Conservation (phyloP, 352 stramenopile species). For the Phytophthora rubi region DNA sequence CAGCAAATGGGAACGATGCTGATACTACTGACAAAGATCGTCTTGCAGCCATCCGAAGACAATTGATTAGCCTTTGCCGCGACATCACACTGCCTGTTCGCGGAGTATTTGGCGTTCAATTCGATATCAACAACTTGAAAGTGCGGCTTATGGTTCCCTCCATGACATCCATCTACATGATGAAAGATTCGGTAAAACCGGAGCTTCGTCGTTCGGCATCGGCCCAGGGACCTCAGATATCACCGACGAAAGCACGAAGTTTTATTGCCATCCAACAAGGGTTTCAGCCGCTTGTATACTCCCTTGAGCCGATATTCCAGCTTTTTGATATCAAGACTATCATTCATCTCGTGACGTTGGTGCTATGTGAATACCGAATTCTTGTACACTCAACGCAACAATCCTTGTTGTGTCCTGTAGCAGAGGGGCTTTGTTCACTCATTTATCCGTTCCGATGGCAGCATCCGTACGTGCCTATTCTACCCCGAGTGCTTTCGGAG, state of each 20-base stretch:
- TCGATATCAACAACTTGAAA: conserved; percentile 42
- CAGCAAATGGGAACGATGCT: conserved; percentile 11
- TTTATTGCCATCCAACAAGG: conserved; percentile 59
- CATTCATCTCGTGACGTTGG: conserved; percentile 66
- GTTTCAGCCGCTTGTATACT: conserved; percentile 77
- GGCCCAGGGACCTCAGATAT: conserved; percentile 31
- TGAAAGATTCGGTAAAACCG: conserved; percentile 19
- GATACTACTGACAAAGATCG: background rate
- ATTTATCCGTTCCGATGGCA: conserved; percentile 90
- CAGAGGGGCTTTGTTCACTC: conserved; percentile 76
- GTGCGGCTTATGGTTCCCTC: conserved; percentile 59
- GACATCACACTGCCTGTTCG: conserved; percentile 65
- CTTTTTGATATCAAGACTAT: conserved; percentile 79
- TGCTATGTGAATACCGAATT: conserved; percentile 83
- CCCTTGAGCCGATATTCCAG: conserved; percentile 70
- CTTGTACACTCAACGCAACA: conserved; percentile 82
- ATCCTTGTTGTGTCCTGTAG: conserved; percentile 74
- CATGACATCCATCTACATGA: conserved; percentile 63
- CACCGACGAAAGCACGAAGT: conserved; percentile 52
- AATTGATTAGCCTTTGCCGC: conserved; percentile 63
- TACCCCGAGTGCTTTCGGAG: conserved; percentile 81
- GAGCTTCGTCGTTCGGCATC: conserved; percentile 31
- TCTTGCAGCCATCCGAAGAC: conserved; percentile 33
- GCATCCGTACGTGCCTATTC: conserved; percentile 84
- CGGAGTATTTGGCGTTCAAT: conserved; percentile 69